Evolutionary conservation across 768 basidiomycete genomes (phyloP).

Genomic region (Mycena filopes): DNA sequence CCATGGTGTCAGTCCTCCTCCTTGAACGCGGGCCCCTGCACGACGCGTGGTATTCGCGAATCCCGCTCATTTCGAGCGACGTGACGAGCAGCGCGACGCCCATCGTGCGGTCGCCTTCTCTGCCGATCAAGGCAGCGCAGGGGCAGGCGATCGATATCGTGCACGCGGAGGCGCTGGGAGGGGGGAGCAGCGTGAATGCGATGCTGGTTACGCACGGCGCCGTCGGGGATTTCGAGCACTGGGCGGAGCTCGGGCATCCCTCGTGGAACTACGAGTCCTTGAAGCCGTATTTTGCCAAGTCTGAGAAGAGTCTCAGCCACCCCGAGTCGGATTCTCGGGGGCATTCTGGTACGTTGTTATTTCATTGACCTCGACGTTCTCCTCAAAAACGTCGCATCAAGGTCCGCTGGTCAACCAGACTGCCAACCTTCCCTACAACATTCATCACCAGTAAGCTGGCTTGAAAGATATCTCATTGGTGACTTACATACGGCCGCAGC

Average conservation of each 20-base stretch:
- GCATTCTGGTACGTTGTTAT: constrained; percentile 1
- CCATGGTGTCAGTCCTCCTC: constrained; percentile 10
- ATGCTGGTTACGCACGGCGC: constrained; percentile 26
- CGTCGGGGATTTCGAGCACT: constrained; percentile 26
- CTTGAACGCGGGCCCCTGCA: constrained; percentile 16
- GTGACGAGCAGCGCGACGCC: constrained; percentile 12
- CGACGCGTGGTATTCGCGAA: constrained; percentile 14
- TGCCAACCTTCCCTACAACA: background rate
- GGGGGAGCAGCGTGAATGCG: constrained; percentile 22
- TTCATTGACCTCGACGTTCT: background rate
- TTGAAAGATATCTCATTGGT: background rate
- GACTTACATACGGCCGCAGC: background rate
- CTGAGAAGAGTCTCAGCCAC: constrained; percentile 22
- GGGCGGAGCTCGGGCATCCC: constrained; percentile 25
- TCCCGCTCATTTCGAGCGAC: constrained; percentile 23
- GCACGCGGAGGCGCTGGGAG: constrained; percentile 12
- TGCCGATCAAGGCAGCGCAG: background rate
- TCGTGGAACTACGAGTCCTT: constrained; percentile 20
- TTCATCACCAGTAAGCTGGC: background rate
- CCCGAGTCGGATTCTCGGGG: background rate
- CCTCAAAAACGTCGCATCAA: background rate
- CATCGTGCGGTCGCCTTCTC: constrained; percentile 4
- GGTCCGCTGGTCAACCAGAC: constrained; percentile 18
- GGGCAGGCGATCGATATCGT: constrained; percentile 3
- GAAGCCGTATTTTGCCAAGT: constrained; percentile 27